These are phyloP conservation scores for Verticillium nubilum DNA, from an alignment of 2,329 filamentous ascomycete species.

Conservation along the genomic window DNA sequence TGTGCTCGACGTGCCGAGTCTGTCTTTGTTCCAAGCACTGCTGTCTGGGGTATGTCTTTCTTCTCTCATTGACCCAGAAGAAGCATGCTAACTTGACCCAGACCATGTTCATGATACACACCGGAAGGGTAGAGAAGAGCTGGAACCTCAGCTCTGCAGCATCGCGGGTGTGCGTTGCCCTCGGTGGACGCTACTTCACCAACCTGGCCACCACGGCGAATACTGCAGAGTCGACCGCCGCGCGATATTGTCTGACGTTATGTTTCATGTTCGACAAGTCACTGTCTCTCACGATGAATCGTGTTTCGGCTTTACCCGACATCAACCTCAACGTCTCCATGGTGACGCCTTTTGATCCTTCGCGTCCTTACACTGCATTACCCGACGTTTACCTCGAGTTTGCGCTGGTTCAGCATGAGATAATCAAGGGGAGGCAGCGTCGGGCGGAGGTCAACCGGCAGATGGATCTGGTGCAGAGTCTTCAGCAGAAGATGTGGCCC, in stretches of 20 bases:
- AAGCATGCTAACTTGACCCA: neutral
- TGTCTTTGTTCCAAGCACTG: neutral
- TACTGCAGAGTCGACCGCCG: neutral
- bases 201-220: neutral
- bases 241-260: neutral
- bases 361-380: neutral
- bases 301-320: neutral
- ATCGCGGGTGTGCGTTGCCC: neutral
- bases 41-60: neutral
- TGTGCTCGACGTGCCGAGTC: neutral
- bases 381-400: conserved; percentile 1
- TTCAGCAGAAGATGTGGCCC: conserved; percentile 3
- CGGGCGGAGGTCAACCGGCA: neutral
- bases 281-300: neutral
- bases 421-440: neutral
- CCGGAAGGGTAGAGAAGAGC: neutral
- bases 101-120: conserved; percentile 2
- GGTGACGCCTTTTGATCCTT: neutral
- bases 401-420: neutral
- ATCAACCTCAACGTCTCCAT: conserved; percentile 1
- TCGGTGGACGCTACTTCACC: neutral
- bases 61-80: too few species aligned
- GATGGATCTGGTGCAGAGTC: neutral
- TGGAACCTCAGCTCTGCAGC: neutral
- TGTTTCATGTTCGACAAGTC: conserved; percentile 2